Conservation (phyloP, 345 rosid genomes). For the Lumnitzera racemosa region DNA sequence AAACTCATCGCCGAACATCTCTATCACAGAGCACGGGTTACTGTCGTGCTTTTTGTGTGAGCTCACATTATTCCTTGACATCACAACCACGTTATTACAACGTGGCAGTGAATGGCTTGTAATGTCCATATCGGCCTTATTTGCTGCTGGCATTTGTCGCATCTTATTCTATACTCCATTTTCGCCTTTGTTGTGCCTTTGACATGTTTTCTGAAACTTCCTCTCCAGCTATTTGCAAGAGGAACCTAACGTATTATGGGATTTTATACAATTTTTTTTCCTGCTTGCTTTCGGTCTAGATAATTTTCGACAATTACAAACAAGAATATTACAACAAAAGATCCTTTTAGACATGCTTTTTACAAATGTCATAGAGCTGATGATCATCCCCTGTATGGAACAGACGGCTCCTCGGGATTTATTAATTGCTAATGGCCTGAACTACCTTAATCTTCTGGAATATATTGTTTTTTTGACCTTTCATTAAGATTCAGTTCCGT, state of each 20-base stretch:
- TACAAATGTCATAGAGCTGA: background rate
- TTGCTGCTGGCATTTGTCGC: slow-evolving; percentile 12
- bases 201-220: too few relatives aligned
- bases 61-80: background rate
- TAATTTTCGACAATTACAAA: background rate
- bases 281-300: background rate
- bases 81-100: slow-evolving; percentile 4
- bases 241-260: too few relatives aligned
- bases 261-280: background rate
- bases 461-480: too few relatives aligned
- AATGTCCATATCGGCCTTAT: slow-evolving; percentile 12
- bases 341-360: slow-evolving; percentile 4
- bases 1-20: background rate
- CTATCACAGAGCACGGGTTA: background rate
- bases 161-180: slow-evolving; percentile 1
- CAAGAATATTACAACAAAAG: background rate
- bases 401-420: too few relatives aligned
- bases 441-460: too few relatives aligned
- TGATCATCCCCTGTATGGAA: too few relatives aligned
- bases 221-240: too few relatives aligned
- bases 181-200: background rate
- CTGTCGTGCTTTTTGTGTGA: background rate
- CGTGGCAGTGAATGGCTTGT: slow-evolving; percentile 8
- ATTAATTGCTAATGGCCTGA: too few relatives aligned
- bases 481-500: too few relatives aligned